Evolutionary conservation across 139 green algal genomes (phyloP).

Genomic region (Chlamydomonas sp.): DNA sequence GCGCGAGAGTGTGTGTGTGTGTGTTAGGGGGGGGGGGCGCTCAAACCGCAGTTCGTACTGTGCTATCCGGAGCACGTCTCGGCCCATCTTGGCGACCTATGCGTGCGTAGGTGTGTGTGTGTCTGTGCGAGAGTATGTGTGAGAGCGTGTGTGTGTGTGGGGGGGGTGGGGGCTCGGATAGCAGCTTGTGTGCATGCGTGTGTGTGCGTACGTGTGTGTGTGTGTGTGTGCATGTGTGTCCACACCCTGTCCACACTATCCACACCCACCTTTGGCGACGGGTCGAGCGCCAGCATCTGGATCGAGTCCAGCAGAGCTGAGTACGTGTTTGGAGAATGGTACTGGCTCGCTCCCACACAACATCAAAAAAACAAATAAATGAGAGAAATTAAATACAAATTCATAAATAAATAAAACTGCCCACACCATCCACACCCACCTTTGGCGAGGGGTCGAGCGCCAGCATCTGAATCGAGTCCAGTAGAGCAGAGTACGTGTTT

Average conservation of each 20-base stretch:
- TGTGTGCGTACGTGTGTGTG: background rate
- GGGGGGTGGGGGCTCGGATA: background rate
- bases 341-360: too few species aligned
- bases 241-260: slow-evolving; percentile 2
- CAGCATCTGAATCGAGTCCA: slow-evolving; percentile 63
- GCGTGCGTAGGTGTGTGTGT: background rate
- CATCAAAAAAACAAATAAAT: too few species aligned
- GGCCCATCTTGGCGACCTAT: slow-evolving; percentile 47
- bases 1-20: too few species aligned
- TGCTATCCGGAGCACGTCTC: slow-evolving; percentile 46
- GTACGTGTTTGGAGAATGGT: slow-evolving; percentile 9
- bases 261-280: slow-evolving; percentile 37
- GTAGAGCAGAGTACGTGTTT: slow-evolving; percentile 25
- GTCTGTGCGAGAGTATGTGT: background rate
- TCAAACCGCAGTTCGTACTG: slow-evolving; percentile 27
- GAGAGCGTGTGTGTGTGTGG: too few species aligned
- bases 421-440: slow-evolving; percentile 21
- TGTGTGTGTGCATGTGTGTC: background rate
- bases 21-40: background rate
- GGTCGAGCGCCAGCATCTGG: slow-evolving; percentile 64
- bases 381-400: too few species aligned
- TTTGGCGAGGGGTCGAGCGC: slow-evolving; percentile 56
- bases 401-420: too few species aligned
- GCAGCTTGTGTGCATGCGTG: background rate
- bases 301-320: slow-evolving; percentile 50